Evolutionary conservation across 2,329 filamentous ascomycete species (phyloP), one percentile per base, ranked within the genome.

Genomic region (Pezicula carpinea): DNA sequence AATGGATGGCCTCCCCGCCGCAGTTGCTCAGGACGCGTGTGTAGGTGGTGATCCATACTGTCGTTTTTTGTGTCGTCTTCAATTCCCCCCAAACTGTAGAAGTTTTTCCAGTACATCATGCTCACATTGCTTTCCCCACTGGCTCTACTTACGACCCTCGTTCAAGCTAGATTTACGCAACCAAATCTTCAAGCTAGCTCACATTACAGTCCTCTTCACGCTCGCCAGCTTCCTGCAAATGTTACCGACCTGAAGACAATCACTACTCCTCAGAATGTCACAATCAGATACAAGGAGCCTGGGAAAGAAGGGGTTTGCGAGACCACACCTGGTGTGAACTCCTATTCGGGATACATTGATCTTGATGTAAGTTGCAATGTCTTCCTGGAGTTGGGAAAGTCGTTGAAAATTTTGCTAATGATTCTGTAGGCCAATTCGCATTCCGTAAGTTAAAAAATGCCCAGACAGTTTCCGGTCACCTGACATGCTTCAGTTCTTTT

Each of bases 201-300:
- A 6, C 39, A 32, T 17, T 50, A 53, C 38, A 44, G 17, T 21
- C 50, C 45, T 29, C 50, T 52, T 21, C 49, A 44, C 39, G 46
- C 46, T 21, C 63, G 64, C 32, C 68, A 71, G 39, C 67, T 70
- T 21, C 70, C 71, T 38, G 64, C 68, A 13, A 57, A 54, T 31
- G 63, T 64, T 5, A 62, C 64, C 39, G 67, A 63, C 4, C 52
- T 71, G 1, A 65, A 65, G 13, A 58, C 67, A 11, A 53, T 72
- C 7, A 59, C 66, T 14, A 69, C 69, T 11, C 60, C 68, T 44
- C 60, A 68, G 15, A 66, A 65, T 18, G 58, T 71, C 17, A 61
- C 60, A 8, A 68, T 74, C 31, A 65, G 67, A 4, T 72, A 71
- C 56, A 73, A 73, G 53, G 66, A 71, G 57, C 75, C 76, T 6